Evolutionary conservation across 495 filamentous ascomycete species (phyloP).

Genomic region (Tuber aestivum): DNA sequence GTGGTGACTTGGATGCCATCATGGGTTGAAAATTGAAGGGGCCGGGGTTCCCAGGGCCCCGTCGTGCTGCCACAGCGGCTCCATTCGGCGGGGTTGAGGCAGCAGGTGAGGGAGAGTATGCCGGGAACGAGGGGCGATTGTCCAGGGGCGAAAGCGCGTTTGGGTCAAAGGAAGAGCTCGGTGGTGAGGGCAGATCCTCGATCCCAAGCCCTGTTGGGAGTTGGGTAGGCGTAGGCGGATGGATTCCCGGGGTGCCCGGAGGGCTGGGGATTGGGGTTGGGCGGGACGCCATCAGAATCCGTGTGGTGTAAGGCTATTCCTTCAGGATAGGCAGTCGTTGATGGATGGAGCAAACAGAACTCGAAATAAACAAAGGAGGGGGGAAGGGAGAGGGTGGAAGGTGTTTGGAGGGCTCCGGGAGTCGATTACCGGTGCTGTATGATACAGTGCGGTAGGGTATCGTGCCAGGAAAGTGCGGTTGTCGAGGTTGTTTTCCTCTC

Average conservation of each 20-base stretch:
- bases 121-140: conserved; percentile 19
- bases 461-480: not conserved
- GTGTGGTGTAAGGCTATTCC: not conserved
- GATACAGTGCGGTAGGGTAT: too few relatives aligned
- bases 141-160: conserved; percentile 21
- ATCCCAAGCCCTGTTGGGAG: conserved; percentile 36
- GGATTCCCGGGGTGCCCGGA: conserved; percentile 30
- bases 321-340: not conserved
- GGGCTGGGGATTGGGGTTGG: conserved; percentile 14
- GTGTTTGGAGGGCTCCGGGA: not conserved
- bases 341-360: not conserved
- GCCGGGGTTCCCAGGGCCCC: conserved; percentile 46
- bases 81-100: conserved; percentile 41
- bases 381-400: not conserved
- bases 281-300: conserved; percentile 2
- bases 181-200: conserved; percentile 18
- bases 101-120: conserved; percentile 44
- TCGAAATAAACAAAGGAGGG: not conserved
- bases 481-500: not conserved
- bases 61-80: conserved; percentile 45
- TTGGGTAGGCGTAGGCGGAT: conserved; percentile 26
- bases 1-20: conserved; percentile 65
- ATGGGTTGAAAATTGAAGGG: conserved; percentile 96
- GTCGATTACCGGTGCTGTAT: not conserved
- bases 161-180: conserved; percentile 22